Percentiles rank a stretch among this genome's conserved stretches.
phyloP scores from a whole-genome alignment of 2,329 filamentous ascomycete species.

The Fusarium subglutinans region DNA sequence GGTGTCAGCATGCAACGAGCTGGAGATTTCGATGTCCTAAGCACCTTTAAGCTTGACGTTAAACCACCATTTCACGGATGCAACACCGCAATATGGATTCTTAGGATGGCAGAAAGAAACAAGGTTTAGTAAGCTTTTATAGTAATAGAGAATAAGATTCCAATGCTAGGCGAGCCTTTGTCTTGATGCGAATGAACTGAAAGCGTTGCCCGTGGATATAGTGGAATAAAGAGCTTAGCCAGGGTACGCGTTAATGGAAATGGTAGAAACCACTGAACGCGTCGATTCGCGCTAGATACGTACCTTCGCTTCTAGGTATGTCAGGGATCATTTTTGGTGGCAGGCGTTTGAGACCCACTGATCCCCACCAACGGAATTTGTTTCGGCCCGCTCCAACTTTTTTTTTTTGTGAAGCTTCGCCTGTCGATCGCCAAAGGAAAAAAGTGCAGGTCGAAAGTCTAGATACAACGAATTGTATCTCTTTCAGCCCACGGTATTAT shows the following conservation, averaged over 20 bases:
- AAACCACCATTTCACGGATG: constrained; percentile 31
- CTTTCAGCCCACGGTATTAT: constrained; percentile 19
- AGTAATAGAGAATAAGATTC: not conserved
- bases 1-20: not conserved
- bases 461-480: constrained; percentile 33
- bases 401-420: constrained; percentile 50
- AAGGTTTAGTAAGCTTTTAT: not conserved
- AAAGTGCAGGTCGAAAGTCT: constrained; percentile 31
- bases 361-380: constrained; percentile 49
- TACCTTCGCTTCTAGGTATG: constrained; percentile 37
- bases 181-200: constrained; percentile 15
- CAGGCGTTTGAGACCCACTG: constrained; percentile 22
- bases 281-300: constrained; percentile 31
- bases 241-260: constrained; percentile 42
- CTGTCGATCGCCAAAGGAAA: constrained; percentile 25
- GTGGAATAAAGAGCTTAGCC: constrained; percentile 8
- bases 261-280: constrained; percentile 38
- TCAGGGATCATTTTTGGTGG: constrained; percentile 34
- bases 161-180: not conserved
- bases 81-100: not conserved
- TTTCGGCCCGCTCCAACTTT: constrained; percentile 47
- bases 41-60: constrained; percentile 20
- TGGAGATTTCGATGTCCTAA: not conserved
- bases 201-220: constrained; percentile 26
- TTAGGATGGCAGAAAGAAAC: not conserved